Evolutionary conservation across 805 yeast genomes (phyloP).

Genomic region (Wickerhamomyces sydowiorum): DNA sequence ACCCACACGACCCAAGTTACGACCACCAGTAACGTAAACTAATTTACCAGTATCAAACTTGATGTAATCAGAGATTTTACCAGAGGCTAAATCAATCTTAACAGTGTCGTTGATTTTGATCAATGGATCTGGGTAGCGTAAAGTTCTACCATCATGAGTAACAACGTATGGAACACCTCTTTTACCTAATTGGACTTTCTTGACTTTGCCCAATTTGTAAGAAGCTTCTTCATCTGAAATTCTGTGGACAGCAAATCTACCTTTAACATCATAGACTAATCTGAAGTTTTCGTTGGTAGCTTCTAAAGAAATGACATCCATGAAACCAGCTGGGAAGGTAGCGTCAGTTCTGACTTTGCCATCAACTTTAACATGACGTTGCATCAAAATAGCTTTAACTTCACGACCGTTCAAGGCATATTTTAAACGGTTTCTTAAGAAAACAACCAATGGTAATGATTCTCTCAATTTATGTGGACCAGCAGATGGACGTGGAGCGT

Average conservation of each 20-base stretch:
- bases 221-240: conserved; percentile 98
- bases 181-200: conserved; percentile 97
- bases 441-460: conserved; percentile 94
- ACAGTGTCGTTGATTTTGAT: conserved; percentile 97
- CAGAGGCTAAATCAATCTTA: conserved; percentile 92
- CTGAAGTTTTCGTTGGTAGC: conserved; percentile 99
- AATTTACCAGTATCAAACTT: conserved; percentile 90
- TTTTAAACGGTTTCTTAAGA: conserved; percentile 98
- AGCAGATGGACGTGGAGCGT: conserved; percentile 99
- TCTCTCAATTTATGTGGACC: conserved; percentile 99
- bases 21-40: conserved; percentile 95
- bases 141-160: conserved; percentile 99
- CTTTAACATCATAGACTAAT: conserved; percentile 96
- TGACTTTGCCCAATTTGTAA: conserved; percentile 97
- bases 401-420: conserved; percentile 99
- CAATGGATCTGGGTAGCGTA: conserved; percentile 98
- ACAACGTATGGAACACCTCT: conserved; percentile 97
- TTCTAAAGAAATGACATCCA: conserved; percentile 96
- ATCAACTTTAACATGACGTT: conserved; percentile 97
- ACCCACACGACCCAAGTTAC: conserved; percentile 98
- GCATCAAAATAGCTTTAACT: conserved; percentile 97
- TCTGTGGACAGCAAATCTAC: conserved; percentile 99
- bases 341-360: conserved; percentile 99
- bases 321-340: conserved; percentile 99
- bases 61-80: conserved; percentile 86